A percentile compares a stretch with the other conserved stretches of the same genome.
phyloP scores from a whole-genome alignment of 768 basidiomycete genomes.

The Amanita pseudoporphyria region DNA sequence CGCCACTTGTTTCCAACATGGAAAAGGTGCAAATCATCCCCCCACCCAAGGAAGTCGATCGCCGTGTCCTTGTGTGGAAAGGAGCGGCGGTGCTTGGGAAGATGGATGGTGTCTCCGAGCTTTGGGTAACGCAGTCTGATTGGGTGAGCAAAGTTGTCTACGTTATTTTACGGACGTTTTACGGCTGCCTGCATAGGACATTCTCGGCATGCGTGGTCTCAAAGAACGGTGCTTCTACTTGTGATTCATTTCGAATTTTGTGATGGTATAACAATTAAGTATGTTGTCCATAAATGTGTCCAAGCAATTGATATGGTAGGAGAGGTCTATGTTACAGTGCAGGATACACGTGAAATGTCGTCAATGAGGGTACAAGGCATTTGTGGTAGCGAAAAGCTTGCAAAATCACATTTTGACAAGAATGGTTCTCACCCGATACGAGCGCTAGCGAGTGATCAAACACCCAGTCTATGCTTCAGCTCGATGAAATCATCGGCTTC shows the following conservation, averaged over 20 bases:
- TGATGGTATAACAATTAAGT: background rate
- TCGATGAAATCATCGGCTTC: slow-evolving; percentile 40
- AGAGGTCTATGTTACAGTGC: background rate
- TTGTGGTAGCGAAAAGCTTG: background rate
- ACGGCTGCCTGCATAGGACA: slow-evolving; percentile 42
- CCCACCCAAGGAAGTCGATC: slow-evolving; percentile 91
- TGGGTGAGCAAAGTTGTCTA: slow-evolving; percentile 49
- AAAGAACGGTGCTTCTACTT: slow-evolving; percentile 80
- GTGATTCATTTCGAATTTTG: slow-evolving; percentile 20
- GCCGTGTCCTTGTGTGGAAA: slow-evolving; percentile 87
- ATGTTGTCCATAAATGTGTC: slow-evolving; percentile 9
- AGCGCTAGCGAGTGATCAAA: slow-evolving; percentile 22
- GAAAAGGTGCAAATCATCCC: slow-evolving; percentile 87
- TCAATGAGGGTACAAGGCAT: slow-evolving; percentile 1
- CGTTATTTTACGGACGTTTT: background rate
- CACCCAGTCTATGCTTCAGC: slow-evolving; percentile 45
- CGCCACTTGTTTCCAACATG: slow-evolving; percentile 74
- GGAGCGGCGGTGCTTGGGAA: slow-evolving; percentile 86
- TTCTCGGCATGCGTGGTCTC: slow-evolving; percentile 70
- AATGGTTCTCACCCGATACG: background rate
- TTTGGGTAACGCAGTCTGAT: slow-evolving; percentile 83
- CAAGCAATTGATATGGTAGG: background rate
- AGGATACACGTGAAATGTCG: background rate
- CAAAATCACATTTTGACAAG: background rate
- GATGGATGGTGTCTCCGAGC: slow-evolving; percentile 82